phyloP scores from a whole-genome alignment of 345 rosid species.

The Gossypium bickii region DNA sequence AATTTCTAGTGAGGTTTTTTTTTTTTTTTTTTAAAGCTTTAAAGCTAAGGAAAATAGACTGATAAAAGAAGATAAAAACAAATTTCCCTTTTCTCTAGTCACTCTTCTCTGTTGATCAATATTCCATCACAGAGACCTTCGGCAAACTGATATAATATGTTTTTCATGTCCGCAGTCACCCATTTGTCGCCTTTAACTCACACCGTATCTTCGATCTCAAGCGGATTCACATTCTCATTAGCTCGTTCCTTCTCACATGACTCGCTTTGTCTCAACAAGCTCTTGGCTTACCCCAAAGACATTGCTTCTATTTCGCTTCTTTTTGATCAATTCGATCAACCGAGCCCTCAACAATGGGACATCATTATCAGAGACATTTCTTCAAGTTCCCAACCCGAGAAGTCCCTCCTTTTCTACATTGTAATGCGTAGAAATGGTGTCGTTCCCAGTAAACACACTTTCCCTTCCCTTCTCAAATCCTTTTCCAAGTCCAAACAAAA shows the following conservation, averaged over 20 bases:
- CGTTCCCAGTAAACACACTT: constrained; percentile 26
- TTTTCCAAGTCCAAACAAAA: constrained; percentile 18
- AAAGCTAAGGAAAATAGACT: no score
- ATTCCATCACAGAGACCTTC: background rate
- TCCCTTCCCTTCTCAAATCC: constrained; percentile 32
- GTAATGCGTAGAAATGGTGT: constrained; percentile 26
- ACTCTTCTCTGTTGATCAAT: background rate
- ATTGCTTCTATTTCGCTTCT: constrained; percentile 6
- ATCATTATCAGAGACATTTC: constrained; percentile 26
- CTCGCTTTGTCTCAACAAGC: constrained; percentile 10
- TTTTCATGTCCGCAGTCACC: background rate
- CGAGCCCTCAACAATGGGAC: constrained; percentile 25
- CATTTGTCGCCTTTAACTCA: background rate
- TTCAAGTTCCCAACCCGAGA: constrained; percentile 14
- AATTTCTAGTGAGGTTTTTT: no score
- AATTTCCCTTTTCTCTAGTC: no score
- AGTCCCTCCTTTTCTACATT: constrained; percentile 20
- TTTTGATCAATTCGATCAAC: constrained; percentile 5
- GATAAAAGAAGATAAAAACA: no score
- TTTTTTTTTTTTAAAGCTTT: no score
- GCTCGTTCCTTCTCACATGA: constrained; percentile 5
- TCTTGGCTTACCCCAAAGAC: background rate
- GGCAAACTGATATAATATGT: background rate
- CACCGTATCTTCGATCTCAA: background rate
- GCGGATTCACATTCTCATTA: constrained; percentile 13